These are phyloP conservation scores for Laburnicola sp. DNA, from an alignment of 2,329 filamentous ascomycete species.

Conservation along the genomic window DNA sequence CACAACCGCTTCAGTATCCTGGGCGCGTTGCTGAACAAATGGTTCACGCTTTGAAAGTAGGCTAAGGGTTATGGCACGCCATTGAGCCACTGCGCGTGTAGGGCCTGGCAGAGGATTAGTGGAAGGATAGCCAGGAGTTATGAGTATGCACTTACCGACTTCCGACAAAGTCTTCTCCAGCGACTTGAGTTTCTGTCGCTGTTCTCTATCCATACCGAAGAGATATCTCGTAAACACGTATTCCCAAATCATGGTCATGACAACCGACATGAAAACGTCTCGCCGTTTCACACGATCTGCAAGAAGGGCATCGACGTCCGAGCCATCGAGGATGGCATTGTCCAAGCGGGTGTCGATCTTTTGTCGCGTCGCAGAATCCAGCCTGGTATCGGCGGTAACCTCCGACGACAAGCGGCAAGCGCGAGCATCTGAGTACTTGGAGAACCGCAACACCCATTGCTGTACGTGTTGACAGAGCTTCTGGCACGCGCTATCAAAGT, in stretches of 20 bases:
- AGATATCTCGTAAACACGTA: constrained; percentile 97
- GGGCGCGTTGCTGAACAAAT: constrained; percentile 81
- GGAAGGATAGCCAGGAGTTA: neutral
- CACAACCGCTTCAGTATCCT: constrained; percentile 94
- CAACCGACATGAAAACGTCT: constrained; percentile 97
- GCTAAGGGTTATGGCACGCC: constrained; percentile 93
- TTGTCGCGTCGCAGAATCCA: constrained; percentile 55
- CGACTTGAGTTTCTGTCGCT: constrained; percentile 94
- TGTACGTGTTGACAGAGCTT: constrained; percentile 94
- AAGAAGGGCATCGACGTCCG: constrained; percentile 86
- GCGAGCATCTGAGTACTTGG: constrained; percentile 93
- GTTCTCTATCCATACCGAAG: constrained; percentile 97
- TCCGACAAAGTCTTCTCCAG: constrained; percentile 90
- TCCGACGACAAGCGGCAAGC: constrained; percentile 81
- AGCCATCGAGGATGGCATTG: constrained; percentile 90
- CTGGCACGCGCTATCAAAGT: constrained; percentile 92
- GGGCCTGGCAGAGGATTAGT: constrained; percentile 56
- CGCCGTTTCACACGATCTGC: constrained; percentile 83
- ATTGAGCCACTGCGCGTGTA: constrained; percentile 86
- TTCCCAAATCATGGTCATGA: constrained; percentile 99
- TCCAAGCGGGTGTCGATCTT: constrained; percentile 93
- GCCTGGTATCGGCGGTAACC: constrained; percentile 65
- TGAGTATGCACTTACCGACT: constrained; percentile 58
- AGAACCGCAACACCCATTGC: constrained; percentile 97
- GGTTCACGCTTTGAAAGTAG: constrained; percentile 76